Evolutionary conservation across 2,329 filamentous ascomycete species (phyloP).

Genomic region (Truncatella angustata): DNA sequence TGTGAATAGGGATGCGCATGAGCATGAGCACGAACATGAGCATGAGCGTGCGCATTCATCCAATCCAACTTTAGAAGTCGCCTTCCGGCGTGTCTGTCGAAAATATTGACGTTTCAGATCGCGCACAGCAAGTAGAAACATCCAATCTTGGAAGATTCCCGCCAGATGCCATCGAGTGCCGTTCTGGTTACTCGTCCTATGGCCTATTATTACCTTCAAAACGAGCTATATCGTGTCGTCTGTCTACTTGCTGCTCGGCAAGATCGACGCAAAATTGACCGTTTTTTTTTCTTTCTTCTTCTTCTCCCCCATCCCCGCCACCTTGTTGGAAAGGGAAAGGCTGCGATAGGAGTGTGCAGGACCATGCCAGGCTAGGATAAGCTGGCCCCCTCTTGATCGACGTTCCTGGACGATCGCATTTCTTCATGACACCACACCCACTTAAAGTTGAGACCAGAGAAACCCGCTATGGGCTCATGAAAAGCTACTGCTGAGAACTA

Average conservation of each 20-base stretch:
- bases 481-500: neutral
- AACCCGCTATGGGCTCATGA: conserved; percentile 3
- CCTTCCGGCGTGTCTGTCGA: neutral
- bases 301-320: no score
- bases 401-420: conserved; percentile 12
- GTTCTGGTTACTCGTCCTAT: no score
- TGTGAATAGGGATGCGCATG: neutral
- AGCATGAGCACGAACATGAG: neutral
- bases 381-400: conserved; percentile 9
- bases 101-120: neutral
- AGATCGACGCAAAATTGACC: neutral
- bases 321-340: neutral
- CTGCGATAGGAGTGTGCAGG: conserved; percentile 1
- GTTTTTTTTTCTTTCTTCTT: no score
- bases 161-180: neutral
- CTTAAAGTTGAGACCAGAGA: neutral
- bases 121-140: neutral
- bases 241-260: neutral
- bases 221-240: neutral
- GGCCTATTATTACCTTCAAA: neutral
- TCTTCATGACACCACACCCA: neutral
- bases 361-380: conserved; percentile 5
- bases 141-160: neutral
- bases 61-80: neutral
- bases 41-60: neutral